Evolutionary conservation across 768 basidiomycete genomes (phyloP).

Genomic region (Nidularia pulvinata): DNA sequence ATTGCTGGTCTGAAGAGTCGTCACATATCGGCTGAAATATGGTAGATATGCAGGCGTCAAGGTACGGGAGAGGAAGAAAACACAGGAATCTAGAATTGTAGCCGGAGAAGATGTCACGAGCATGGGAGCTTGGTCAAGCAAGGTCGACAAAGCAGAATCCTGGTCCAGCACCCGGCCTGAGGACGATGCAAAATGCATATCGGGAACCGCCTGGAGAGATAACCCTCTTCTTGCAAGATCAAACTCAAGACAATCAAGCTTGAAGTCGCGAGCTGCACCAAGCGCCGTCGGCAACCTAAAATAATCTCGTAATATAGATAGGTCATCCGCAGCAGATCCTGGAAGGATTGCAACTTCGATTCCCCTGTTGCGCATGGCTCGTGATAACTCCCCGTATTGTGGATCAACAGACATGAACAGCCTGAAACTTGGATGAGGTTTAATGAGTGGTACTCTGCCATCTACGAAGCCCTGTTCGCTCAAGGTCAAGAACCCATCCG

Average conservation of each 20-base stretch:
- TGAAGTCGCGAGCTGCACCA: background rate
- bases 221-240: constrained; percentile 36
- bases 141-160: constrained; percentile 40
- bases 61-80: constrained; percentile 35
- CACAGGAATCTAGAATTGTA: constrained; percentile 11
- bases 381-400: constrained; percentile 88
- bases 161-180: constrained; percentile 46
- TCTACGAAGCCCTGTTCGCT: constrained; percentile 88
- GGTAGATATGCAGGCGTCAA: constrained; percentile 24
- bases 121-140: constrained; percentile 38
- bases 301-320: constrained; percentile 39
- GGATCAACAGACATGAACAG: constrained; percentile 95
- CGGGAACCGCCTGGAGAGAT: background rate
- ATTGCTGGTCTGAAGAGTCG: background rate
- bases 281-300: constrained; percentile 41
- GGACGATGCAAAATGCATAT: constrained; percentile 15
- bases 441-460: constrained; percentile 71
- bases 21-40: constrained; percentile 24
- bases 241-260: constrained; percentile 17
- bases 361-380: constrained; percentile 98
- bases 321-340: constrained; percentile 42
- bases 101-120: constrained; percentile 14
- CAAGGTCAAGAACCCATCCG: constrained; percentile 76
- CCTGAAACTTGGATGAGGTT: constrained; percentile 87
- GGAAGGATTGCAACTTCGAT: constrained; percentile 71